Percentiles rank a stretch among this genome's conserved stretches.
phyloP scores from a whole-genome alignment of 805 yeast species.

The Yamadazyma laniorum region DNA sequence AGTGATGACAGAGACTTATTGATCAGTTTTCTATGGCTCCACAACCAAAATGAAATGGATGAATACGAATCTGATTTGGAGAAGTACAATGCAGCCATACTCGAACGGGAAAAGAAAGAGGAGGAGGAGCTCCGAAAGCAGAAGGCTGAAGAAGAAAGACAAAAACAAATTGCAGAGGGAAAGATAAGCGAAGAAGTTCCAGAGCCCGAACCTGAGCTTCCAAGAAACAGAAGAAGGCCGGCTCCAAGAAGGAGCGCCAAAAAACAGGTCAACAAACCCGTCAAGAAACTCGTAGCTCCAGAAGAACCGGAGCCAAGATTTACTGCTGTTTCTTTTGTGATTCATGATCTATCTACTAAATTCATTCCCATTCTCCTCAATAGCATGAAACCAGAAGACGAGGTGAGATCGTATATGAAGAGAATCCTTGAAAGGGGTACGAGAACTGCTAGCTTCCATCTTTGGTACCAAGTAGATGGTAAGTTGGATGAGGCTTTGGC shows the following conservation, averaged over 20 bases:
- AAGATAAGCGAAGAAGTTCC: constrained; percentile 12
- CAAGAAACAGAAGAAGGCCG: constrained; percentile 11
- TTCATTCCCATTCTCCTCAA: constrained; percentile 63
- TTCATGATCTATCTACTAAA: constrained; percentile 64
- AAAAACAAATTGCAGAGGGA: constrained; percentile 15
- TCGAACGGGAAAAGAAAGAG: constrained; percentile 27
- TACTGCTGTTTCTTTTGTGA: constrained; percentile 64
- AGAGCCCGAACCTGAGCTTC: constrained; percentile 11
- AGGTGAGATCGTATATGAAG: constrained; percentile 62
- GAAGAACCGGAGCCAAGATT: constrained; percentile 45
- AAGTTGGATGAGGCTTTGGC: constrained; percentile 64
- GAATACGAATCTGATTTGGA: constrained; percentile 38
- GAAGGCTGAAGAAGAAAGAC: constrained; percentile 26
- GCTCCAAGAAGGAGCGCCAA: constrained; percentile 15
- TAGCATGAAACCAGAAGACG: constrained; percentile 57
- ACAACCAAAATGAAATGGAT: constrained; percentile 49
- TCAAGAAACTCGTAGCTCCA: constrained; percentile 29
- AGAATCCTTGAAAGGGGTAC: constrained; percentile 57
- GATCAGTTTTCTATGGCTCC: constrained; percentile 49
- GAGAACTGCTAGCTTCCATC: constrained; percentile 56
- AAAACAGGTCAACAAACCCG: constrained; percentile 9
- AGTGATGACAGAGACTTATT: constrained; percentile 39
- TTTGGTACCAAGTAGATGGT: constrained; percentile 86
- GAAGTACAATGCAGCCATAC: constrained; percentile 26
- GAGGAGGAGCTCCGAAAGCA: constrained; percentile 22